A percentile compares a stretch with the other conserved stretches of the same genome.
Evolutionary conservation across 1,284 basidiomycete species (phyloP).

Genomic region (Moesziomyces globuligerus): DNA sequence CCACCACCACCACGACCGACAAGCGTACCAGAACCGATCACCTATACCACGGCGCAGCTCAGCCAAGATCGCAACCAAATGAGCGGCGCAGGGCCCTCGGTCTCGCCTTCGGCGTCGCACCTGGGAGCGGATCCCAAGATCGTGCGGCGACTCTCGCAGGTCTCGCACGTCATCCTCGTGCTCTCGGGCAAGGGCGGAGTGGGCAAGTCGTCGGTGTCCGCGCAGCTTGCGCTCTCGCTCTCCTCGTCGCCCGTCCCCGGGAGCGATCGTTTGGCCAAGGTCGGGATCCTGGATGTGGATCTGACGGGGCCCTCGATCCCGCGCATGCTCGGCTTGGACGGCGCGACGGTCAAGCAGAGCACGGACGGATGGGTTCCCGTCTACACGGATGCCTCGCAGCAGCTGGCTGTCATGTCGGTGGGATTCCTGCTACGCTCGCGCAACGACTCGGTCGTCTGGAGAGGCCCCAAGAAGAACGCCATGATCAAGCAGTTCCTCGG

Average conservation of each 20-base stretch:
- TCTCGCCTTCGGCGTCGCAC: constrained; percentile 46
- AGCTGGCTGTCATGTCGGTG: constrained; percentile 94
- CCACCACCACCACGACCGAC: not conserved
- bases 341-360: constrained; percentile 78
- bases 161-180: constrained; percentile 91
- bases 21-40: no score
- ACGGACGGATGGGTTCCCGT: constrained; percentile 98
- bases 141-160: constrained; percentile 68
- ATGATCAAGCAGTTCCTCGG: constrained; percentile 98
- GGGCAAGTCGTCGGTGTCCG: constrained; percentile 94
- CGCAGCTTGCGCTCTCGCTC: constrained; percentile 87
- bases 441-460: constrained; percentile 94
- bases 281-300: constrained; percentile 94
- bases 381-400: constrained; percentile 71
- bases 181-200: constrained; percentile 97
- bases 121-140: constrained; percentile 58
- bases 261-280: constrained; percentile 58
- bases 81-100: constrained; percentile 9
- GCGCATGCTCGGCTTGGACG: constrained; percentile 94
- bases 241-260: constrained; percentile 27
- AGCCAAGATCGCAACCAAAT: not conserved
- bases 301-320: constrained; percentile 96
- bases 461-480: constrained; percentile 99
- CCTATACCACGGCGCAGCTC: not conserved
- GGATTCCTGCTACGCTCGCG: constrained; percentile 90